Conservation (phyloP, 106 monocot genomes). For the Vanilla planifolia region DNA sequence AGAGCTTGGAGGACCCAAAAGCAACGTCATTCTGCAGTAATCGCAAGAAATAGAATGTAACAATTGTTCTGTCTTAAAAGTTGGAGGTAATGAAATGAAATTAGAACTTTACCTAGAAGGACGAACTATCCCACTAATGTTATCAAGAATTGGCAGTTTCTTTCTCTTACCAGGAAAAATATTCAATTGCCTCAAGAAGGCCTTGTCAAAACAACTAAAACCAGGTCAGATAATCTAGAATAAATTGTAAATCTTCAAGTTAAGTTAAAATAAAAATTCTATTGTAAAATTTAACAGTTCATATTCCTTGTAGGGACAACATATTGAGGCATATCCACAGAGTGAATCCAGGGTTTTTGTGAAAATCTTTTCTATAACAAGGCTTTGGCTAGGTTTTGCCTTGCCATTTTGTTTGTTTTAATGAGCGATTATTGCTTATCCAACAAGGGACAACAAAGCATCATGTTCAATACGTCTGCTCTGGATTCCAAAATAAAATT, state of each 20-base stretch:
- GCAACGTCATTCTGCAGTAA: slow-evolving; percentile 82
- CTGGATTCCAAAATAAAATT: too few relatives aligned
- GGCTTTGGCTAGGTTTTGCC: too few relatives aligned
- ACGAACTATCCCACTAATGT: slow-evolving; percentile 75
- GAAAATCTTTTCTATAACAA: neutral
- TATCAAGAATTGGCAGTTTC: slow-evolving; percentile 77
- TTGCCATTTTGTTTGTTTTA: too few relatives aligned
- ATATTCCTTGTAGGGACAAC: neutral
- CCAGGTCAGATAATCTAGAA: slow-evolving; percentile 16
- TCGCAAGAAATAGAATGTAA: slow-evolving; percentile 3
- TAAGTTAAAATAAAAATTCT: neutral
- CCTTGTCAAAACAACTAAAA: slow-evolving; percentile 38
- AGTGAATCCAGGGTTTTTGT: slow-evolving; percentile 1
- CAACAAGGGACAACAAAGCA: too few relatives aligned
- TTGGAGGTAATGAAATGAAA: neutral
- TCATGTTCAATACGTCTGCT: neutral
- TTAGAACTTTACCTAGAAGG: slow-evolving; percentile 63
- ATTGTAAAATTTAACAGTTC: neutral
- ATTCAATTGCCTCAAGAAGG: slow-evolving; percentile 72
- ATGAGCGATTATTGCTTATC: too few relatives aligned
- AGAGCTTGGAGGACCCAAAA: slow-evolving; percentile 96
- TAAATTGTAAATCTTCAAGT: neutral
- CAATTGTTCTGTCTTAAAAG: neutral
- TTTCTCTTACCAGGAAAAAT: slow-evolving; percentile 73
- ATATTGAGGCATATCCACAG: neutral